Evolutionary conservation across 768 basidiomycete species (phyloP).

Genomic region (Amanita thiersii): DNA sequence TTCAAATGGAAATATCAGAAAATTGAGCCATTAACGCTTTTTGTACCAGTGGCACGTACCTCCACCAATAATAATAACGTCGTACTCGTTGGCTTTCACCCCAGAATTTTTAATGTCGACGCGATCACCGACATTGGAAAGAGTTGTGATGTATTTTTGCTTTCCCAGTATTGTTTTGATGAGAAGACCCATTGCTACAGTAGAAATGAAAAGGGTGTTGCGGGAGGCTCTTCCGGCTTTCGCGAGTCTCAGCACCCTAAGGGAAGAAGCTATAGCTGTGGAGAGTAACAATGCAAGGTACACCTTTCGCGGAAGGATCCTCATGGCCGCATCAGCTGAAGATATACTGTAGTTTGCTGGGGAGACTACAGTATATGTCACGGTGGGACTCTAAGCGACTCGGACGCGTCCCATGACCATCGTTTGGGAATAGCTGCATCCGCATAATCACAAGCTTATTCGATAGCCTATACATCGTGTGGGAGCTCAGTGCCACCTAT

Average conservation of each 20-base stretch:
- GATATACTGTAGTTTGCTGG: not conserved
- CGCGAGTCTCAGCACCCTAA: conserved; percentile 9
- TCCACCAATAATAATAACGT: conserved; percentile 48
- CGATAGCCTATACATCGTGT: too few species aligned
- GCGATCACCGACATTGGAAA: conserved; percentile 14
- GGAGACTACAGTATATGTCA: not conserved
- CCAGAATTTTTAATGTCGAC: conserved; percentile 6
- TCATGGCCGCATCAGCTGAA: not conserved
- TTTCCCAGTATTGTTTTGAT: conserved; percentile 14
- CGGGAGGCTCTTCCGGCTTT: conserved; percentile 6
- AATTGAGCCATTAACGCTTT: not conserved
- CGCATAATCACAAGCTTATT: too few species aligned
- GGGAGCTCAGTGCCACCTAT: too few species aligned
- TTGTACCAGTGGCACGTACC: conserved; percentile 22
- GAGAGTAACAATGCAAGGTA: not conserved
- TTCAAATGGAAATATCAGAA: conserved; percentile 17
- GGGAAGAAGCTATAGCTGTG: not conserved
- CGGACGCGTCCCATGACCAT: too few species aligned
- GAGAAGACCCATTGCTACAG: conserved; percentile 16
- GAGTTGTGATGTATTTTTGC: conserved; percentile 16
- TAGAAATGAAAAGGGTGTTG: conserved; percentile 12
- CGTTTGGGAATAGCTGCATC: too few species aligned
- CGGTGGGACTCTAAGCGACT: too few species aligned
- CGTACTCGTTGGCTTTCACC: conserved; percentile 25
- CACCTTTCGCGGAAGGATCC: not conserved